Conservation (phyloP, 192 early-diverging fungal species). For the Umbelopsis isabellina region DNA sequence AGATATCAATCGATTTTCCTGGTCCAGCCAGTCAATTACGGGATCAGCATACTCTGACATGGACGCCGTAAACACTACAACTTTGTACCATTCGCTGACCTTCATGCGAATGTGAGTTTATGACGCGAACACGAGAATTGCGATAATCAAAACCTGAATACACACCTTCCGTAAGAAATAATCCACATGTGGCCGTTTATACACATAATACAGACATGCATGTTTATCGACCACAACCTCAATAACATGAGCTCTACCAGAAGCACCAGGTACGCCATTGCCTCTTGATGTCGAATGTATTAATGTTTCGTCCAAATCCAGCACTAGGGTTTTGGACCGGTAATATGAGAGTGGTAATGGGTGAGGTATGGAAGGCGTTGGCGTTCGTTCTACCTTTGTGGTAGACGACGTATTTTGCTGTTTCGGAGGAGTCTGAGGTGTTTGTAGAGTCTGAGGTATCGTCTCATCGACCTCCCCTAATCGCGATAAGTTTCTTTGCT, state of each 20-base stretch:
- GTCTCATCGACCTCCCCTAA: constrained; percentile 3
- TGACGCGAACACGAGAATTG: constrained; percentile 4
- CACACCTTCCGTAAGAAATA: constrained; percentile 81
- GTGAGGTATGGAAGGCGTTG: constrained; percentile 12
- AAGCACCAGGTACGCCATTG: constrained; percentile 41
- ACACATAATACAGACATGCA: constrained; percentile 84
- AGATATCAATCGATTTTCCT: constrained; percentile 65
- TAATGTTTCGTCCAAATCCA: constrained; percentile 84
- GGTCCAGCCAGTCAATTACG: constrained; percentile 89
- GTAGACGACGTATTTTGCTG: neutral
- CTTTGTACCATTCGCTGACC: constrained; percentile 88
- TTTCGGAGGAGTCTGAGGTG: constrained; percentile 3
- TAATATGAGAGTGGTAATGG: constrained; percentile 33
- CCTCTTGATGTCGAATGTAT: constrained; percentile 77
- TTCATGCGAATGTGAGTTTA: constrained; percentile 24
- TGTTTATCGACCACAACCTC: constrained; percentile 85
- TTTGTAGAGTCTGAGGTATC: neutral
- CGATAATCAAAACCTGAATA: neutral
- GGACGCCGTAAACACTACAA: constrained; percentile 90
- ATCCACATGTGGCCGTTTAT: constrained; percentile 88
- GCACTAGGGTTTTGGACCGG: constrained; percentile 64
- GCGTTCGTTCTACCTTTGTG: neutral
- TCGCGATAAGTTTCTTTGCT: constrained; percentile 6
- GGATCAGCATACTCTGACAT: constrained; percentile 95
- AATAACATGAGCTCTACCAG: constrained; percentile 74